These are phyloP conservation scores for Clavariopsis aquatica DNA, from an alignment of 495 filamentous ascomycete species.

Conservation along the genomic window DNA sequence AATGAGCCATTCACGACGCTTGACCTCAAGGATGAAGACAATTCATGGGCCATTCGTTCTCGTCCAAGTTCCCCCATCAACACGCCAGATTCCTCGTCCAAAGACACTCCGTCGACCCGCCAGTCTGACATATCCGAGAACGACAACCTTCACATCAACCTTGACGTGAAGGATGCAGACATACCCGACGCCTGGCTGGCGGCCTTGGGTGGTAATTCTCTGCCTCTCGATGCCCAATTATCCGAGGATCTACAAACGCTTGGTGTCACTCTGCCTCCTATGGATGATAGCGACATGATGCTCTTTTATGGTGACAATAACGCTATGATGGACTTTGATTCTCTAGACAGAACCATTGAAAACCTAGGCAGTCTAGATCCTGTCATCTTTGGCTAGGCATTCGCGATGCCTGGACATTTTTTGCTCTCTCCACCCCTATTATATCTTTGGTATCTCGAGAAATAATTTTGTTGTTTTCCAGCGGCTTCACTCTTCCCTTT, in stretches of 20 bases:
- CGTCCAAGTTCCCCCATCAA: slow-evolving; percentile 21
- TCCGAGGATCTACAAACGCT: slow-evolving; percentile 25
- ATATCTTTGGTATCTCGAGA: neutral
- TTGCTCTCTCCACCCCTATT: too few relatives aligned
- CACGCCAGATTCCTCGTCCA: slow-evolving; percentile 28
- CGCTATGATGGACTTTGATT: slow-evolving; percentile 17
- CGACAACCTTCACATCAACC: slow-evolving; percentile 33
- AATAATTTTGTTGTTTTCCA: neutral
- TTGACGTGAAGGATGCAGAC: slow-evolving; percentile 24
- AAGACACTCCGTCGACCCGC: slow-evolving; percentile 31
- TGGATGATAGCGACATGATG: slow-evolving; percentile 34
- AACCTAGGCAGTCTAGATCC: neutral
- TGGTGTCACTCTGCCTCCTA: slow-evolving; percentile 14
- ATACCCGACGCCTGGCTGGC: slow-evolving; percentile 25
- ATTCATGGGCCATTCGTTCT: slow-evolving; percentile 29
- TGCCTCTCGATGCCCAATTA: slow-evolving; percentile 25
- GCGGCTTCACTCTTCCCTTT: neutral
- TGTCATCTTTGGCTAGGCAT: neutral
- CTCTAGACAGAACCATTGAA: slow-evolving; percentile 10
- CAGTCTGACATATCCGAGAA: slow-evolving; percentile 37
- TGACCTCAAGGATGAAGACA: slow-evolving; percentile 34
- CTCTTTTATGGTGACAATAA: slow-evolving; percentile 26
- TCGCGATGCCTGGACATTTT: too few relatives aligned
- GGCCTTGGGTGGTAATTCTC: slow-evolving; percentile 8
- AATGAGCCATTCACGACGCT: slow-evolving; percentile 20